phyloP scores from a whole-genome alignment of 1,284 basidiomycete genomes.

The Ceraceosorus guamensis region DNA sequence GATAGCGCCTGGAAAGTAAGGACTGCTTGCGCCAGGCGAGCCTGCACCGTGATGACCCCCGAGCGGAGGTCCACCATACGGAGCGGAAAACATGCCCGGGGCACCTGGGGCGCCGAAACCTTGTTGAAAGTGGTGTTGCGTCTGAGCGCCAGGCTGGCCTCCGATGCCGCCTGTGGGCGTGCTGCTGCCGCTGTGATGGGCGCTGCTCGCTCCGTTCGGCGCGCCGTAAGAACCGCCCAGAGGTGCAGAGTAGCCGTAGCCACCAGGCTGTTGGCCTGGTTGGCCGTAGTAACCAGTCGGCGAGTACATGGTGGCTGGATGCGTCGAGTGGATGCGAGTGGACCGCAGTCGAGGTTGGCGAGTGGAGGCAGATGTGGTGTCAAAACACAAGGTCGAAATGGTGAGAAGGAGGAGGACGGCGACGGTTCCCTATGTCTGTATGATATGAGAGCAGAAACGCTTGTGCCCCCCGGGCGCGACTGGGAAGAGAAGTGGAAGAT shows the following conservation, averaged over 20 bases:
- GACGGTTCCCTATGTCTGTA: too few species aligned
- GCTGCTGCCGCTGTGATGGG: constrained; percentile 9
- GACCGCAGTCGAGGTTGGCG: too few species aligned
- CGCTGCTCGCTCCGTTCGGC: constrained; percentile 1
- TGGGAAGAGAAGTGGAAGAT: too few species aligned
- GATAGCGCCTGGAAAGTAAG: not conserved
- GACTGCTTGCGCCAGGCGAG: not conserved
- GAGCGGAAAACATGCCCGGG: constrained; percentile 1
- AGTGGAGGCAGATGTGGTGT: too few species aligned
- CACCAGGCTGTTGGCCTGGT: not conserved
- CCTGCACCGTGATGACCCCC: not conserved
- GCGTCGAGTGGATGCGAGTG: too few species aligned
- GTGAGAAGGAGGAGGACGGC: too few species aligned
- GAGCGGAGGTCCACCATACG: not conserved
- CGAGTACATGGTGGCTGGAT: constrained; percentile 5
- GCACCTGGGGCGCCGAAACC: not conserved
- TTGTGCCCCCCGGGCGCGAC: too few species aligned
- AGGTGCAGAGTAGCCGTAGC: not conserved
- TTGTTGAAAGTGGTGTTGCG: not conserved
- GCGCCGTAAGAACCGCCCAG: not conserved
- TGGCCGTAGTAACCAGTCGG: constrained; percentile 6
- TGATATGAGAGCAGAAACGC: too few species aligned
- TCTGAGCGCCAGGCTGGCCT: not conserved
- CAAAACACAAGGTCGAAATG: too few species aligned
- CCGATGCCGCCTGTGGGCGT: constrained; percentile 7